Conservation (phyloP, 257 asterid species). For the Thymus quinquecostatus region DNA sequence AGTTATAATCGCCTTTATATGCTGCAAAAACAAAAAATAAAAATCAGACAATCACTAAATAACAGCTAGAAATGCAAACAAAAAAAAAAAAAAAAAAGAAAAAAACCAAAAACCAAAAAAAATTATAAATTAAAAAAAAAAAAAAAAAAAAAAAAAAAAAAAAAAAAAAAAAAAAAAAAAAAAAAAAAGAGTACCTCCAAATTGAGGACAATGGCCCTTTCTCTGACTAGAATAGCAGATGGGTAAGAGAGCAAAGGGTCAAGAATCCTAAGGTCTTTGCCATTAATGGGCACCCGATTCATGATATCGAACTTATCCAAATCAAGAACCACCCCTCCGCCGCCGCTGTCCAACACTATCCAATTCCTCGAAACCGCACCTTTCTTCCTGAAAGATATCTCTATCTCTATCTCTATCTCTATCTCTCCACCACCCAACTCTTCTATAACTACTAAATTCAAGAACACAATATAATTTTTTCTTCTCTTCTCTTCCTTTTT, state of each 20-base stretch:
- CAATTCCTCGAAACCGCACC: conserved; percentile 67
- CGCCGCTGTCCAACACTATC: conserved; percentile 62
- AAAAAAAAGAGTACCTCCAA: conserved; percentile 57
- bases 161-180: neutral
- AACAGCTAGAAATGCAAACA: neutral
- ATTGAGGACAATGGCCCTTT: conserved; percentile 80
- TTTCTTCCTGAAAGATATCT: conserved; percentile 52
- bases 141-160: too few relatives aligned
- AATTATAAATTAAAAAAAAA: too few relatives aligned
- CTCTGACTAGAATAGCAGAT: conserved; percentile 81
- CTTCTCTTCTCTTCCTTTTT: too few relatives aligned
- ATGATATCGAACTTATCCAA: conserved; percentile 80
- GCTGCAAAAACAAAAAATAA: conserved; percentile 47
- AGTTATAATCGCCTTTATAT: conserved; percentile 91
- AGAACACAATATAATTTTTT: too few relatives aligned
- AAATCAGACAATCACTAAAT: neutral
- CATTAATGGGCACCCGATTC: conserved; percentile 74
- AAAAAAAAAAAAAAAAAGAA: too few relatives aligned
- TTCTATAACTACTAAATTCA: conserved; percentile 37
- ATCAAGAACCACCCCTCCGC: conserved; percentile 66
- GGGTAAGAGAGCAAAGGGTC: conserved; percentile 94
- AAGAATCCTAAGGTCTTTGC: conserved; percentile 86
- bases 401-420: too few relatives aligned
- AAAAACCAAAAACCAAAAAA: too few relatives aligned
- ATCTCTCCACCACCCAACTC: too few relatives aligned